phyloP scores from a whole-genome alignment of 495 filamentous ascomycete species.

The Trichoderma parareesei region DNA sequence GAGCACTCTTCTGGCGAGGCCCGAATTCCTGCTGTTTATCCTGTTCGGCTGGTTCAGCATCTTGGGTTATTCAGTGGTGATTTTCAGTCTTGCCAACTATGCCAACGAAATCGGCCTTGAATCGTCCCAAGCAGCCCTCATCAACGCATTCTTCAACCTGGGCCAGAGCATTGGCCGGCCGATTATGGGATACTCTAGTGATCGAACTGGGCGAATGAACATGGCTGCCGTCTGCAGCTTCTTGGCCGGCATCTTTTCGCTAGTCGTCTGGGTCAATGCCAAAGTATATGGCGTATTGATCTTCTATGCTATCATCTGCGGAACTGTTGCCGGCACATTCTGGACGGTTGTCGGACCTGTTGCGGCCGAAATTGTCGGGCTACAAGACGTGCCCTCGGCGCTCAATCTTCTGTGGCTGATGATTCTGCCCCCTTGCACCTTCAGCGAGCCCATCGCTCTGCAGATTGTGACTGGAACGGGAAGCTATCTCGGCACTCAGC shows the following conservation, averaged over 20 bases:
- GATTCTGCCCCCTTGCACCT: constrained; percentile 8
- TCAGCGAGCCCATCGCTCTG: constrained; percentile 11
- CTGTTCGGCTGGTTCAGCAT: constrained; percentile 60
- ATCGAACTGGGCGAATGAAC: constrained; percentile 55
- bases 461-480: constrained; percentile 12
- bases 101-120: constrained; percentile 50
- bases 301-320: constrained; percentile 55
- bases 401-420: constrained; percentile 10
- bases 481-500: constrained; percentile 10
- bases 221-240: constrained; percentile 33
- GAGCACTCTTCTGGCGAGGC: constrained; percentile 41
- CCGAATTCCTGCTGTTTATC: constrained; percentile 53
- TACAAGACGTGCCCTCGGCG: constrained; percentile 1
- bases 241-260: constrained; percentile 24
- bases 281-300: constrained; percentile 56
- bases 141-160: constrained; percentile 60
- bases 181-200: constrained; percentile 54
- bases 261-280: constrained; percentile 60
- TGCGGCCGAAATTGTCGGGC: constrained; percentile 64
- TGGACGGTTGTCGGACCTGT: constrained; percentile 68
- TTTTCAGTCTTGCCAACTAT: constrained; percentile 59
- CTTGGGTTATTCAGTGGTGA: constrained; percentile 57
- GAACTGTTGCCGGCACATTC: constrained; percentile 60
- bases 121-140: constrained; percentile 52
- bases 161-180: constrained; percentile 57